phyloP scores from a whole-genome alignment of 176 grass and related monocot genomes.

The Eragrostis curvula region DNA sequence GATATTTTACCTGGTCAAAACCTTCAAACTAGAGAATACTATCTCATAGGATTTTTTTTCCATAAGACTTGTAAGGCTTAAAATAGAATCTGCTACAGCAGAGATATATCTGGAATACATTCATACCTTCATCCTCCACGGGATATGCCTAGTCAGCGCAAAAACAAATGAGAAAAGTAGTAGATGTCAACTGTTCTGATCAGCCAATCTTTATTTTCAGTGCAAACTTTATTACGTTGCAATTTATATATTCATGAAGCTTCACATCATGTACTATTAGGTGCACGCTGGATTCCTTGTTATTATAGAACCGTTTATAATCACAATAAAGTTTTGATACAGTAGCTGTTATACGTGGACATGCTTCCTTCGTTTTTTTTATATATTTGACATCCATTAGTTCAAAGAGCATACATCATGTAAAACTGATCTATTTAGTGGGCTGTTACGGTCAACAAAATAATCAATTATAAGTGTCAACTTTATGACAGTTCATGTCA shows the following conservation, averaged over 20 bases:
- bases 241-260: neutral
- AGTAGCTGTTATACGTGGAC: neutral
- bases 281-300: neutral
- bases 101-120: neutral
- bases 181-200: neutral
- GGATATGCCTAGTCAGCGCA: neutral
- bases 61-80: neutral
- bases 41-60: neutral
- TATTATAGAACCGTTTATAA: neutral
- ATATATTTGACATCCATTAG: neutral
- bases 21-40: too few species aligned
- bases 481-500: neutral
- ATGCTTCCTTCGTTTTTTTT: neutral
- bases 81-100: neutral
- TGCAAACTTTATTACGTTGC: neutral
- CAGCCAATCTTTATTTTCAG: neutral
- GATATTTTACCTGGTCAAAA: too few species aligned
- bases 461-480: neutral
- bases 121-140: neutral
- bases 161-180: neutral
- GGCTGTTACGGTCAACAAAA: neutral
- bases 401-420: neutral
- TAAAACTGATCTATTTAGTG: neutral
- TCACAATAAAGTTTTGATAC: neutral
- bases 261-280: neutral